Evolutionary conservation across 148 eudicot species (phyloP).

Genomic region (Rhododendron griersonianum): DNA sequence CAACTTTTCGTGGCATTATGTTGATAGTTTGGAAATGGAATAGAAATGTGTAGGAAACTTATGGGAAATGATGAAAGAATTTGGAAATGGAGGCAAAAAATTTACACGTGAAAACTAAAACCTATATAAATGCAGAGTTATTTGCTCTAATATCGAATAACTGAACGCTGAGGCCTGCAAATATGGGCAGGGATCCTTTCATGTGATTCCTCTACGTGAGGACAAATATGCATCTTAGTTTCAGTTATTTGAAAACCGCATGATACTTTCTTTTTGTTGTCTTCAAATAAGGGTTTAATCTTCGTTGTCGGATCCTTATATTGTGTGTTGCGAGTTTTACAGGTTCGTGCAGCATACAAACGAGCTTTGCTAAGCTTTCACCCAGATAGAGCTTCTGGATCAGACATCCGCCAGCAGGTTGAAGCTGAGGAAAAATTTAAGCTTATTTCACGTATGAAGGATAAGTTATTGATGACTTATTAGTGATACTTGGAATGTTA

Average conservation of each 20-base stretch:
- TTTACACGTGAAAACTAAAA: neutral
- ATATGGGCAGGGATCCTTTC: neutral
- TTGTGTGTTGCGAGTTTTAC: conserved; percentile 6
- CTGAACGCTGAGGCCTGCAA: neutral
- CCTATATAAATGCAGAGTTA: neutral
- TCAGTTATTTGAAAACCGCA: neutral
- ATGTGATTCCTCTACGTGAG: neutral
- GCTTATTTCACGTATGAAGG: conserved; percentile 83
- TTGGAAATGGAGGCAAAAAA: neutral
- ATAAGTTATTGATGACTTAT: conserved; percentile 27
- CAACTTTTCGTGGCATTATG: neutral
- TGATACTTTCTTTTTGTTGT: neutral
- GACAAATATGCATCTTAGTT: neutral
- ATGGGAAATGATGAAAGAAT: neutral
- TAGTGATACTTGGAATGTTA: no score
- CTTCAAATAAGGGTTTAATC: neutral
- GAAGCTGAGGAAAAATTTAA: conserved; percentile 97
- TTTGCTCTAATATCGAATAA: no score
- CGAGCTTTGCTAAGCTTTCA: conserved; percentile 73
- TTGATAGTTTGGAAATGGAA: neutral
- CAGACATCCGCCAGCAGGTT: conserved; percentile 71
- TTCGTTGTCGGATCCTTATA: neutral
- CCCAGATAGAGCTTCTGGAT: conserved; percentile 69
- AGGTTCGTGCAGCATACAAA: conserved; percentile 83
- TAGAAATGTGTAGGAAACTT: neutral